Conservation (phyloP, 345 rosid genomes). For the Bruguiera gymnorhiza region DNA sequence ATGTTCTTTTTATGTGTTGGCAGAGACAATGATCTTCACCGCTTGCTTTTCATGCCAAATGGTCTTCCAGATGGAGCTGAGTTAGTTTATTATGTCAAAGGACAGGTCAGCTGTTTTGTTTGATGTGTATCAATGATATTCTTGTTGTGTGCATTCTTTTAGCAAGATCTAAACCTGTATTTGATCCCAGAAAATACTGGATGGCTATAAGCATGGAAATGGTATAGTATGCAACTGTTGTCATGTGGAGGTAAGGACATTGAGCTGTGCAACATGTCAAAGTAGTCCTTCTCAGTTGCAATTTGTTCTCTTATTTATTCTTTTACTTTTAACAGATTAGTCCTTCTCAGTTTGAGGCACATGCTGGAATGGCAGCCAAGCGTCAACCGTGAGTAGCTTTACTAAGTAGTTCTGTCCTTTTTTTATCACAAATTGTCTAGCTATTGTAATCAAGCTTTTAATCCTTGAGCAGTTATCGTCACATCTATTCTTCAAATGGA, state of each 20-base stretch:
- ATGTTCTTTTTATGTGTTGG: conserved; percentile 14
- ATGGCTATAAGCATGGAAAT: conserved; percentile 81
- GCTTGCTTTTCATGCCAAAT: conserved; percentile 85
- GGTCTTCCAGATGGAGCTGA: conserved; percentile 94
- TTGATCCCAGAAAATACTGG: conserved; percentile 52
- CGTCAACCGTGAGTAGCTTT: conserved; percentile 89
- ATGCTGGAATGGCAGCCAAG: conserved; percentile 99
- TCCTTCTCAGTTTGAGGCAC: conserved; percentile 98
- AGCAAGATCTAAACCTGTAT: conserved; percentile 4
- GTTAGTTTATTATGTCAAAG: conserved; percentile 77
- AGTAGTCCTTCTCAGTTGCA: background rate
- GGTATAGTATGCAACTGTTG: conserved; percentile 91
- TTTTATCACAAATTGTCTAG: conserved; percentile 10
- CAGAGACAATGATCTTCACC: conserved; percentile 96
- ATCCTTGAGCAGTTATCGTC: conserved; percentile 67
- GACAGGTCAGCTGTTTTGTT: conserved; percentile 52
- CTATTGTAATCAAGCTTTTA: conserved; percentile 11
- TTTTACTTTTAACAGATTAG: conserved; percentile 58
- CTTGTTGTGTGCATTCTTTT: conserved; percentile 5
- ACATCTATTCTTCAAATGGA: conserved; percentile 81
- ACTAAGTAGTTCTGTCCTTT: conserved; percentile 5
- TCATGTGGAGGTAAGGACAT: conserved; percentile 56
- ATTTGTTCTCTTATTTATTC: background rate
- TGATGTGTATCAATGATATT: conserved; percentile 1
- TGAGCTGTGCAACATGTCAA: background rate